phyloP scores from a whole-genome alignment of 2,329 filamentous ascomycete species.

The Diaporthe sp. region DNA sequence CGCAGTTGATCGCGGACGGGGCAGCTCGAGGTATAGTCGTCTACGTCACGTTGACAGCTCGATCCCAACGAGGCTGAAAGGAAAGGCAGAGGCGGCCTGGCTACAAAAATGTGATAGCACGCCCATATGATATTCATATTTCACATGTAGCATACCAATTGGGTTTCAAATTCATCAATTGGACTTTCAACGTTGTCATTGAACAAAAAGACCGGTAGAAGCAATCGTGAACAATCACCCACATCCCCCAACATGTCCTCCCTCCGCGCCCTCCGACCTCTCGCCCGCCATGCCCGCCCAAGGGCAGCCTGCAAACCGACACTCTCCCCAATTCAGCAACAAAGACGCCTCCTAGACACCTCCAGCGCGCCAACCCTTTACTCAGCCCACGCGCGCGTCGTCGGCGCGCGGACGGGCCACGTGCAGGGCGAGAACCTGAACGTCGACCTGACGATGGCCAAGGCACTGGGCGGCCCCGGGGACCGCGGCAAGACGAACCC shows the following conservation, averaged over 20 bases:
- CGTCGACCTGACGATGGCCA: slow-evolving; percentile 56
- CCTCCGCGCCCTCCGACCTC: slow-evolving; percentile 19
- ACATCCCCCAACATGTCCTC: background rate
- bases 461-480: slow-evolving; percentile 55
- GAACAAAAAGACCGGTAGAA: background rate
- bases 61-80: background rate
- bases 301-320: background rate
- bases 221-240: background rate
- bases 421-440: slow-evolving; percentile 47
- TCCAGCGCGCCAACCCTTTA: slow-evolving; percentile 54
- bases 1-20: background rate
- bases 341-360: slow-evolving; percentile 51
- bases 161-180: background rate
- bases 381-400: slow-evolving; percentile 52
- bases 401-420: slow-evolving; percentile 51
- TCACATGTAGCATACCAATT: background rate
- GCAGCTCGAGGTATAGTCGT: slow-evolving; percentile 1
- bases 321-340: slow-evolving; percentile 36
- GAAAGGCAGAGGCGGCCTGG: background rate
- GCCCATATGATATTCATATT: background rate
- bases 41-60: slow-evolving; percentile 25
- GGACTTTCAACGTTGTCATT: background rate
- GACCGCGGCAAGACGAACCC: slow-evolving; percentile 58
- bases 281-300: background rate
- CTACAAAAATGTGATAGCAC: background rate